Evolutionary conservation across 768 basidiomycete species (phyloP).

Genomic region (Pleurotus citrinopileatus): DNA sequence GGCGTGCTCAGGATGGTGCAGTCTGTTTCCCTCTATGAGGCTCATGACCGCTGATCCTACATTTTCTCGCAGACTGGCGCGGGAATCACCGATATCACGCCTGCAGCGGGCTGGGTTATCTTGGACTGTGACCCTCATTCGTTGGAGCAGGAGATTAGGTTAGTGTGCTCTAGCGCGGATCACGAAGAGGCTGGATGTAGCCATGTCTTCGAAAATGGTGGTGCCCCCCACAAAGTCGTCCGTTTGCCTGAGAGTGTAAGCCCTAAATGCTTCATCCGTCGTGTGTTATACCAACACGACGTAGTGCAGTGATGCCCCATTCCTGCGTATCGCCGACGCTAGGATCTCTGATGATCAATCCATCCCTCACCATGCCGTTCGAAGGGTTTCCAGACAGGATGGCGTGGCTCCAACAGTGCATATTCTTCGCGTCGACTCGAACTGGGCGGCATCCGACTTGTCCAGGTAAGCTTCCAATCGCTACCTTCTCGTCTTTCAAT

Average conservation of each 20-base stretch:
- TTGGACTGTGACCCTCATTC: constrained; percentile 28
- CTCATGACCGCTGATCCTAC: background rate
- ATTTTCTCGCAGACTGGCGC: constrained; percentile 11
- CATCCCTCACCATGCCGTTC: background rate
- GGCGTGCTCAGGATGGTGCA: constrained; percentile 13
- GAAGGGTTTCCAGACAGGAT: background rate
- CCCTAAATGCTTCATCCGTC: background rate
- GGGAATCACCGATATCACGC: constrained; percentile 20
- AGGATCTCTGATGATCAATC: background rate
- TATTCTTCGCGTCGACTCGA: background rate
- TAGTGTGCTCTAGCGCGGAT: constrained; percentile 22
- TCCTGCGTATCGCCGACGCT: constrained; percentile 1
- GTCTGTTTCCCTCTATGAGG: too few relatives aligned
- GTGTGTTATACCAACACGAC: background rate
- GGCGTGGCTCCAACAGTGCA: background rate
- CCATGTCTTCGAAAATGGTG: constrained; percentile 4
- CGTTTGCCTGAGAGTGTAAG: constrained; percentile 5
- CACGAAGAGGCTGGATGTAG: background rate
- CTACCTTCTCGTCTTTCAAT: background rate
- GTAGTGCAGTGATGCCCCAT: background rate
- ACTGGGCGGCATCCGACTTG: background rate
- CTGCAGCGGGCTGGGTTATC: constrained; percentile 36
- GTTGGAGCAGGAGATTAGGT: constrained; percentile 27
- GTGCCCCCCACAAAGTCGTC: background rate
- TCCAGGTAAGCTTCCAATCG: background rate